Percentiles rank a stretch among this genome's conserved stretches.
Conservation (phyloP, 169 alveolate species). For the Hammondia hammondi region DNA sequence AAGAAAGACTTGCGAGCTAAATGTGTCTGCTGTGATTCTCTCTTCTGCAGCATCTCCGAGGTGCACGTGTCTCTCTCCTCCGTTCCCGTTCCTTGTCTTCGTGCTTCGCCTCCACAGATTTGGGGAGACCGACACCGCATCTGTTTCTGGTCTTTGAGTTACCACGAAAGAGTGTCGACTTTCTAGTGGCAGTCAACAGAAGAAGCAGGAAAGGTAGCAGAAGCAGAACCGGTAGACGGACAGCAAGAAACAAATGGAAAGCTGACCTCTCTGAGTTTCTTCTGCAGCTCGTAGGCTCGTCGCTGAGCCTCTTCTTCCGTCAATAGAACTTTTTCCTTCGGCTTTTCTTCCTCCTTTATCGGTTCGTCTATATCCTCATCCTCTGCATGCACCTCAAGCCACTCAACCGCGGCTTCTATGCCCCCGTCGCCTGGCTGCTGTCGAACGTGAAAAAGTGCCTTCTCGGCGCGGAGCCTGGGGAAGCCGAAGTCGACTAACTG, state of each 20-base stretch:
- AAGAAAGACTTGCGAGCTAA: no score
- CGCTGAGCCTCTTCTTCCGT: conserved; percentile 16
- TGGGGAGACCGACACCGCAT: no score
- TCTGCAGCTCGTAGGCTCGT: conserved; percentile 3
- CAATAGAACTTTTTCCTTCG: background rate
- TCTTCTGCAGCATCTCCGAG: no score
- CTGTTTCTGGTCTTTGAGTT: no score
- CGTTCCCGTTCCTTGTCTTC: no score
- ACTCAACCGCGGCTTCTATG: conserved; percentile 31
- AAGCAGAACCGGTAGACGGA: no score
- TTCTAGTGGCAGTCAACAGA: no score
- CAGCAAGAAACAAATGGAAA: background rate
- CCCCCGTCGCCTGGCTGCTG: background rate
- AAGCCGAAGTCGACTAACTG: conserved; percentile 22
- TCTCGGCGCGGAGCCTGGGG: conserved; percentile 25
- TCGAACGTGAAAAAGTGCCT: conserved; percentile 6
- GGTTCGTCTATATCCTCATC: conserved; percentile 34
- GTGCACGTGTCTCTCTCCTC: no score
- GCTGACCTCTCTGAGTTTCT: background rate
- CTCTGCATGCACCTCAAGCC: conserved; percentile 37
- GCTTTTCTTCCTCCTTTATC: background rate
- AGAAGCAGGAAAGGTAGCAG: no score
- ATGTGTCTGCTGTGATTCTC: no score
- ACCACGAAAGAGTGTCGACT: no score
- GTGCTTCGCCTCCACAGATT: no score